Evolutionary conservation across 805 yeast species (phyloP).

Genomic region (Lipomyces japonicus): DNA sequence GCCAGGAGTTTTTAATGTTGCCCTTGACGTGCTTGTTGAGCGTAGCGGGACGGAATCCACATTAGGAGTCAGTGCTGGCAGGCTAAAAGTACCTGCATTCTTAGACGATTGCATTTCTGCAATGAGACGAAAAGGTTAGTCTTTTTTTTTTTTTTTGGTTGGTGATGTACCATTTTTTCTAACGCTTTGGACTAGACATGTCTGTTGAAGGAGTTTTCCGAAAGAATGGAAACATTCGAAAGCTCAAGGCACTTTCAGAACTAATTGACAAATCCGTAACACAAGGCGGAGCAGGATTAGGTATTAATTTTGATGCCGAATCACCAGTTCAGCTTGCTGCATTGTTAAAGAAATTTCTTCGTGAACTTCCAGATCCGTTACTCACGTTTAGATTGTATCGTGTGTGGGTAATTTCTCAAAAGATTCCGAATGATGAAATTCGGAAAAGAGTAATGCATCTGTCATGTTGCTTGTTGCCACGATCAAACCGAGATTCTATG

Average conservation of each 20-base stretch:
- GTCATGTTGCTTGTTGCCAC: conserved; percentile 74
- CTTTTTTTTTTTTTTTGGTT: conserved; percentile 40
- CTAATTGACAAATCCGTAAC: conserved; percentile 72
- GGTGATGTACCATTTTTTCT: neutral
- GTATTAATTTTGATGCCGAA: conserved; percentile 44
- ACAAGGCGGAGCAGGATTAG: conserved; percentile 41
- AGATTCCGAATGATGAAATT: conserved; percentile 41
- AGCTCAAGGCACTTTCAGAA: conserved; percentile 67
- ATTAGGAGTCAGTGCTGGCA: conserved; percentile 76
- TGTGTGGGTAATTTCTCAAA: conserved; percentile 52
- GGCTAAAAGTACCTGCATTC: conserved; percentile 75
- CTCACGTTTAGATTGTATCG: conserved; percentile 72
- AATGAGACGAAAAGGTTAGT: conserved; percentile 84
- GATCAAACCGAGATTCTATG: conserved; percentile 73
- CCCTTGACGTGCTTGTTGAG: conserved; percentile 62
- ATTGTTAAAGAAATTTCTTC: conserved; percentile 77
- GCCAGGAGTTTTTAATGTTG: conserved; percentile 68
- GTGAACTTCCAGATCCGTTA: conserved; percentile 91
- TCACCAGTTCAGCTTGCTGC: conserved; percentile 92
- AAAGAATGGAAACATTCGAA: conserved; percentile 89
- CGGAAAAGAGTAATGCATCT: conserved; percentile 57
- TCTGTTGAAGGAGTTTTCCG: conserved; percentile 94
- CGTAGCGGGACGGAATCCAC: conserved; percentile 79
- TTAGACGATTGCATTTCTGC: conserved; percentile 83
- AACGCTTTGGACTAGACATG: conserved; percentile 41